Evolutionary conservation across 1,284 basidiomycete species (phyloP).

Genomic region (Marasmius oreades): DNA sequence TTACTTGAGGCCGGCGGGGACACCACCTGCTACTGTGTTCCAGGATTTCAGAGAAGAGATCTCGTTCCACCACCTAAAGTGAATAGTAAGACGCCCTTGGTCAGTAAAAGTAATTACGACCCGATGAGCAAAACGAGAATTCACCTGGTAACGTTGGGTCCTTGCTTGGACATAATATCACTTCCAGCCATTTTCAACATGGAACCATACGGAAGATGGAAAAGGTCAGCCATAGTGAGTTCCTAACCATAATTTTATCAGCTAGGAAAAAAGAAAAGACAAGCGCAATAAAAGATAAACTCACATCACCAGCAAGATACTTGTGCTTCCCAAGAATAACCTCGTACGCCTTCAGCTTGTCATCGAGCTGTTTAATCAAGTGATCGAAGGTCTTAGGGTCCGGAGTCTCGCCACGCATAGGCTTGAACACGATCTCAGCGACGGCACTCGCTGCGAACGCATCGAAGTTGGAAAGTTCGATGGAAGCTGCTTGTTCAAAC

Average conservation of each 20-base stretch:
- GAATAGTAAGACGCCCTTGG: too few relatives aligned
- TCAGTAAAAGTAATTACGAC: too few relatives aligned
- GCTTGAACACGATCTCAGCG: constrained; percentile 37
- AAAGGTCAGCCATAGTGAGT: constrained; percentile 13
- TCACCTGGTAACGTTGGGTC: constrained; percentile 15
- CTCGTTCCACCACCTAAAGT: too few relatives aligned
- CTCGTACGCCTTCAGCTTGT: constrained; percentile 37
- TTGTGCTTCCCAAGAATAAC: constrained; percentile 34
- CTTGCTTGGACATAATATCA: constrained; percentile 10
- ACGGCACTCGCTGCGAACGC: constrained; percentile 30
- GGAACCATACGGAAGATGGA: constrained; percentile 12
- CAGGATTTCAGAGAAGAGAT: too few relatives aligned
- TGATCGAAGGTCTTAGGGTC: constrained; percentile 24
- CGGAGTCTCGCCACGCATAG: constrained; percentile 11
- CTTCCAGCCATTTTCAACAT: constrained; percentile 8
- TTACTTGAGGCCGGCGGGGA: neutral
- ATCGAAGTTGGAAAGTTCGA: constrained; percentile 44
- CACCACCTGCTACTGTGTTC: neutral
- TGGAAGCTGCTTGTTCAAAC: constrained; percentile 44
- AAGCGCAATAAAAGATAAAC: constrained; percentile 2
- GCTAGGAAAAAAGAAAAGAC: neutral
- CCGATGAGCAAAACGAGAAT: neutral
- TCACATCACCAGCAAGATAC: constrained; percentile 36
- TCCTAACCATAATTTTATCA: too few relatives aligned
- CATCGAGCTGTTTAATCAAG: constrained; percentile 23